Percentiles rank a stretch among this genome's conserved stretches.
phyloP scores from a whole-genome alignment of 495 filamentous ascomycete species.

The Aspergillus asperescens region DNA sequence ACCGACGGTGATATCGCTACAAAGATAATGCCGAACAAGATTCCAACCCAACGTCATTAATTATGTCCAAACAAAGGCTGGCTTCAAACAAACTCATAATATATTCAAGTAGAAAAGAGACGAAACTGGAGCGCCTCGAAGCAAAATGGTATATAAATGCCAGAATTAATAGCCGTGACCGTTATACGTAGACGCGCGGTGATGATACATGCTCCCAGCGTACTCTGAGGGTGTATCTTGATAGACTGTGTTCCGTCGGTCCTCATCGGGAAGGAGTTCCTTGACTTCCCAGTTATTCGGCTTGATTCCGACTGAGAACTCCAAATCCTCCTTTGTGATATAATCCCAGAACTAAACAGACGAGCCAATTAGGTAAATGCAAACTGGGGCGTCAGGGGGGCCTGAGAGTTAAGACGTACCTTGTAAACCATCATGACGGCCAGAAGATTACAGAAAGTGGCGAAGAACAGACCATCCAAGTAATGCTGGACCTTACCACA shows the following conservation, averaged over 20 bases:
- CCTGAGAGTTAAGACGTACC: constrained; percentile 45
- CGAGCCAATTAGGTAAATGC: constrained; percentile 3
- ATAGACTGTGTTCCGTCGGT: constrained; percentile 72
- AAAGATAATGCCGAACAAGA: neutral
- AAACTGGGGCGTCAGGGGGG: neutral
- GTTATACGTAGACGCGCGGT: constrained; percentile 38
- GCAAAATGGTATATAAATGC: neutral
- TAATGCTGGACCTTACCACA: constrained; percentile 88
- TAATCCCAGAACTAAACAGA: constrained; percentile 99
- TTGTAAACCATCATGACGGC: constrained; percentile 99
- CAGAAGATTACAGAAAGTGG: constrained; percentile 86
- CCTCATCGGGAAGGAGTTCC: constrained; percentile 84
- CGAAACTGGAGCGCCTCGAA: neutral
- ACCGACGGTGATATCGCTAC: constrained; percentile 1
- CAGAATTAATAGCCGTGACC: constrained; percentile 30
- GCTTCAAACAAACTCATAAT: neutral
- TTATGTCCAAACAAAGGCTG: neutral
- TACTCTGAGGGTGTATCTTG: constrained; percentile 60
- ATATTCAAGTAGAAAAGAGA: constrained; percentile 18
- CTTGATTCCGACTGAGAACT: constrained; percentile 94
- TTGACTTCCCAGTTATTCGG: constrained; percentile 99
- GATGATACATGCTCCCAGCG: constrained; percentile 54
- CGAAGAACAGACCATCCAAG: constrained; percentile 90
- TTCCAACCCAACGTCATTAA: neutral
- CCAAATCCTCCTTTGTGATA: constrained; percentile 96